These are phyloP conservation scores for Draba incana DNA, from an alignment of 345 rosid species.

Conservation along the genomic window DNA sequence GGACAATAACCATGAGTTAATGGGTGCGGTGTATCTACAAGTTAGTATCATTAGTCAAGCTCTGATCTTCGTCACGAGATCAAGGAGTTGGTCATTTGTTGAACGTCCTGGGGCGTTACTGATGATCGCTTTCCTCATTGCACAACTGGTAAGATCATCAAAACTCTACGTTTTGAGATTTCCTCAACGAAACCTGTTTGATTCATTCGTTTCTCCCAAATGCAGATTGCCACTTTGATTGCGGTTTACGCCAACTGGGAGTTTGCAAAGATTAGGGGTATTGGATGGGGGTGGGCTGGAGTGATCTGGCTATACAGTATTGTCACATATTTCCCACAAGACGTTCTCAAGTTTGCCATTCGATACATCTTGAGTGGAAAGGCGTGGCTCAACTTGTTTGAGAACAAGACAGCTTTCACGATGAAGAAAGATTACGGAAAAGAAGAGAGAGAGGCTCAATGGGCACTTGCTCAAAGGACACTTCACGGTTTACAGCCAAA, in stretches of 20 bases:
- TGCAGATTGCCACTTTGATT: conserved; percentile 79
- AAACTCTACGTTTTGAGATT: not conserved
- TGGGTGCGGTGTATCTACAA: conserved; percentile 89
- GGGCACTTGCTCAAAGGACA: conserved; percentile 87
- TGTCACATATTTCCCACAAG: conserved; percentile 74
- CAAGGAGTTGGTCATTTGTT: conserved; percentile 83
- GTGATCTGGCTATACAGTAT: conserved; percentile 84
- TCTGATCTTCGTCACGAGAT: conserved; percentile 85
- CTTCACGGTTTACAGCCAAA: conserved; percentile 84
- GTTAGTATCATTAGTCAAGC: conserved; percentile 97
- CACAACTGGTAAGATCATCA: conserved; percentile 73
- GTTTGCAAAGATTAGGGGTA: conserved; percentile 74
- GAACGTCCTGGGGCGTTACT: conserved; percentile 89
- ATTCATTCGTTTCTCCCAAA: not conserved
- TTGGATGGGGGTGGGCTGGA: conserved; percentile 99
- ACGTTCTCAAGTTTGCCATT: conserved; percentile 72
- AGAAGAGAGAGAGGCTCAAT: conserved; percentile 91
- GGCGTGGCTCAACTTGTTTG: conserved; percentile 77
- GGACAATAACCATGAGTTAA: conserved; percentile 52
- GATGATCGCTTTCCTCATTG: conserved; percentile 64
- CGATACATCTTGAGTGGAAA: conserved; percentile 85
- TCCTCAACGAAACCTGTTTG: not conserved
- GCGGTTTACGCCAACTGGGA: conserved; percentile 90
- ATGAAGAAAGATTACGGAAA: conserved; percentile 83
- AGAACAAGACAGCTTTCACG: conserved; percentile 91